Evolutionary conservation across 352 stramenopile species (phyloP).

Genomic region (Phytophthora idaei): DNA sequence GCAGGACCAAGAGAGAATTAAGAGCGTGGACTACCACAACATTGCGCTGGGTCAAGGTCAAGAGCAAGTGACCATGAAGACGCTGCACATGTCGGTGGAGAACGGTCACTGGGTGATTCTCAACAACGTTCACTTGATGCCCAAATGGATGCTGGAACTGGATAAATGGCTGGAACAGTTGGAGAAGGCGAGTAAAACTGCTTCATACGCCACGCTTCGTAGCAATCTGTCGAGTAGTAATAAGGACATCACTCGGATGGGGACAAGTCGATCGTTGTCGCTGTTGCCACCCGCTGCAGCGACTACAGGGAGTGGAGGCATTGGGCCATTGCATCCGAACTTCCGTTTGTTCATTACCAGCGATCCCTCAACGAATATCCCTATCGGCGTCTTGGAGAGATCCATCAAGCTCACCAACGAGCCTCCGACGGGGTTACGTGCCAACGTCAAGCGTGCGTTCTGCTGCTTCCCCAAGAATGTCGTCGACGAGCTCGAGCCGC

Average conservation of each 20-base stretch:
- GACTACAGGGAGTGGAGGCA: slow-evolving; percentile 4
- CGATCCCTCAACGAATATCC: slow-evolving; percentile 85
- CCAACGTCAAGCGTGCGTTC: slow-evolving; percentile 89
- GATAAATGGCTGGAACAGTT: slow-evolving; percentile 93
- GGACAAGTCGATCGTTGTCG: slow-evolving; percentile 29
- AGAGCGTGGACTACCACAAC: slow-evolving; percentile 96
- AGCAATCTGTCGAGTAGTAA: slow-evolving; percentile 34
- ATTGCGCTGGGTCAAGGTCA: slow-evolving; percentile 95
- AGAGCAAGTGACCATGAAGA: slow-evolving; percentile 91
- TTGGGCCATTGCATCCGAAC: slow-evolving; percentile 61
- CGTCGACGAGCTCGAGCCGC: slow-evolving; percentile 85
- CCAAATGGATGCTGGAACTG: slow-evolving; percentile 92
- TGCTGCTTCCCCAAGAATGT: slow-evolving; percentile 73
- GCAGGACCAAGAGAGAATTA: slow-evolving; percentile 91
- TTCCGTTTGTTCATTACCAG: slow-evolving; percentile 92
- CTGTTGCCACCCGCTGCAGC: slow-evolving; percentile 6
- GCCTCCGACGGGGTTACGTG: slow-evolving; percentile 84
- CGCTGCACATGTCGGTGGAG: slow-evolving; percentile 83
- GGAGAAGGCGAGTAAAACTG: slow-evolving; percentile 59
- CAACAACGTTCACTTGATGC: slow-evolving; percentile 96
- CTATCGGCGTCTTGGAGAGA: slow-evolving; percentile 89
- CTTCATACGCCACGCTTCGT: slow-evolving; percentile 42
- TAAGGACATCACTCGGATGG: slow-evolving; percentile 30
- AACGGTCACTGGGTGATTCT: slow-evolving; percentile 96
- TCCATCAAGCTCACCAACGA: slow-evolving; percentile 92